Evolutionary conservation across 148 eudicot genomes (phyloP), one percentile per base, ranked within the genome.

Genomic region (Pouteria glomerata): DNA sequence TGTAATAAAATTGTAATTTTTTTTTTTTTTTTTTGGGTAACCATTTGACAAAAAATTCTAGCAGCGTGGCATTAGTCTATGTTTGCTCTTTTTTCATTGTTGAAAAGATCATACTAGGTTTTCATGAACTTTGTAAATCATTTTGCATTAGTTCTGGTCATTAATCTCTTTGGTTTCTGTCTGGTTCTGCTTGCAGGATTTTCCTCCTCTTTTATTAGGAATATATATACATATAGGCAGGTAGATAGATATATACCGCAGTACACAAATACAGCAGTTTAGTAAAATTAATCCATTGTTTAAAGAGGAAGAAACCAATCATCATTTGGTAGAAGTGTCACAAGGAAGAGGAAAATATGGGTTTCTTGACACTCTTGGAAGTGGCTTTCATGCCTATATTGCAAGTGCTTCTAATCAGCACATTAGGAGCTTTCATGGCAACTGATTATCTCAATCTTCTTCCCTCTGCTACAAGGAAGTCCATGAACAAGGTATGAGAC

Each of bases 341-440:
- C n/a, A n/a, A n/a, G n/a, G n/a, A n/a, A n/a, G n/a, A n/a, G n/a
- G 27, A 48, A 78, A 79, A 63, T n/a, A 79, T 79, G 82, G 78
- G 82, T 26, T 74, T 79, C 62, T 63, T 47, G 62, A 33, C 74
- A 11, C 74, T 82, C 14, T 27, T 82, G 2, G 73, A 66, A 55
- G 83, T 73, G 73, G 82, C 85, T 42, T 76, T 81, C 15, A 64
- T 74, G 75, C 78, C 82, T 0, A 74, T 69, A 53, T 1, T 79
- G 14, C 82, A 79, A 47, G 78, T 79, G 70, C 71, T 82, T 21
- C 0, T 82, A 27, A 31, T 82, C 3, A 68, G 80, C 63, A 14
- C 62, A 3, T 69, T 79, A 33, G 85, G 85, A 73, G 85, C 85
- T 59, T 70, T 73, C 68, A 73, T 82, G 83, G 85, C 83, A 21